Evolutionary conservation across 306 rosid species (phyloP).

Genomic region (Cucurbita pepo): DNA sequence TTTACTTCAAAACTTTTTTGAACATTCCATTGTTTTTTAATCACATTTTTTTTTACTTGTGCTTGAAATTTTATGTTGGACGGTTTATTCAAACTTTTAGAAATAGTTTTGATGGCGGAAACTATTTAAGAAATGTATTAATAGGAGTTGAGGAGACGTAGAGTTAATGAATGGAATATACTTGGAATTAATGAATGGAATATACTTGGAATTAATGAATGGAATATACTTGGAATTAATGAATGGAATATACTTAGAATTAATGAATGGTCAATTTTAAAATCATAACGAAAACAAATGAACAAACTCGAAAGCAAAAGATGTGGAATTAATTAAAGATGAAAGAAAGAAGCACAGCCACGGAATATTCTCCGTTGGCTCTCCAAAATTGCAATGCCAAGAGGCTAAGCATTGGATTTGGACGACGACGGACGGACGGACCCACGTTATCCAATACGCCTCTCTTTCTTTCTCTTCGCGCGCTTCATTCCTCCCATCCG

Average conservation of each 20-base stretch:
- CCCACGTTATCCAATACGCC: slow-evolving; percentile 19
- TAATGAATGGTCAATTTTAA: neutral
- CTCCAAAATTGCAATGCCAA: neutral
- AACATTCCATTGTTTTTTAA: too few species aligned
- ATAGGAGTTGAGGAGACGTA: neutral
- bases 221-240: neutral
- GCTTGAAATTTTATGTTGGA: too few species aligned
- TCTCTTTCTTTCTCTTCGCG: neutral
- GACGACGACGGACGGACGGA: neutral
- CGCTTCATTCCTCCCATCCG: neutral
- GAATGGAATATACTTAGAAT: neutral
- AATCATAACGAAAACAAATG: neutral
- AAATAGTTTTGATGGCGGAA: too few species aligned
- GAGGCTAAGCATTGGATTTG: neutral
- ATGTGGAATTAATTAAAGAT: neutral
- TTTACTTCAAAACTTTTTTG: too few species aligned
- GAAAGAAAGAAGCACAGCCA: neutral
- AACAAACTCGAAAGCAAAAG: neutral
- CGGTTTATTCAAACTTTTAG: too few species aligned
- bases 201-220: neutral
- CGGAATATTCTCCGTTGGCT: neutral
- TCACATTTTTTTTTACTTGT: too few species aligned
- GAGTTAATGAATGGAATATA: neutral
- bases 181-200: too few species aligned
- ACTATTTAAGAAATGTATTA: neutral